These are phyloP conservation scores for Xylaria polymorpha DNA, from an alignment of 2,329 filamentous ascomycete genomes.

Conservation along the genomic window DNA sequence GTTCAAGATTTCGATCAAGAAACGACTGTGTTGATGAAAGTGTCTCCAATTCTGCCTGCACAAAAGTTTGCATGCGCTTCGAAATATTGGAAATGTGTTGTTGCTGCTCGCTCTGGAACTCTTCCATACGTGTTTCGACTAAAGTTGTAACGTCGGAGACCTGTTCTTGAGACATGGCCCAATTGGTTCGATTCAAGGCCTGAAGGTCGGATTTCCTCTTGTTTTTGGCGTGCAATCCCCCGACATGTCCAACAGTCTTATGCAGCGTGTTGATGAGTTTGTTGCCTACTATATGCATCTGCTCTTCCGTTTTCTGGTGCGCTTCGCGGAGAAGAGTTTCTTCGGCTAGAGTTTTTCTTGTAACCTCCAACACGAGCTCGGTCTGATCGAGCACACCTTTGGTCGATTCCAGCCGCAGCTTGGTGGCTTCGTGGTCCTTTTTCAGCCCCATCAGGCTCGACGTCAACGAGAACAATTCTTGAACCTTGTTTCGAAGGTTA, in stretches of 20 bases:
- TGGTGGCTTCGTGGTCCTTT: constrained; percentile 86
- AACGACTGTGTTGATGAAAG: constrained; percentile 76
- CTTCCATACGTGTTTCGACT: constrained; percentile 79
- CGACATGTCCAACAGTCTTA: constrained; percentile 82
- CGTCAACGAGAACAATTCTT: constrained; percentile 88
- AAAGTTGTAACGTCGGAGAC: constrained; percentile 80
- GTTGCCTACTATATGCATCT: constrained; percentile 77
- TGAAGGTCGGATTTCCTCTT: constrained; percentile 87
- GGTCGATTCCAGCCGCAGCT: constrained; percentile 78
- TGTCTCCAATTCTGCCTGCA: constrained; percentile 78
- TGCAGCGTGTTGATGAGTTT: constrained; percentile 82
- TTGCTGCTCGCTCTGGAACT: constrained; percentile 79
- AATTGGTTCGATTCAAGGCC: constrained; percentile 78
- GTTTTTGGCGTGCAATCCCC: constrained; percentile 86
- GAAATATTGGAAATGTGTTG: constrained; percentile 76
- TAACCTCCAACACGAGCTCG: constrained; percentile 82
- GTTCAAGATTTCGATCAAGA: constrained; percentile 74
- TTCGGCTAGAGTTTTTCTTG: constrained; percentile 79
- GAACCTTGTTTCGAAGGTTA: constrained; percentile 91
- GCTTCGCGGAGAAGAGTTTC: constrained; percentile 84
- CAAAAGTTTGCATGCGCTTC: constrained; percentile 78
- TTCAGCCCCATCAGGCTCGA: constrained; percentile 89
- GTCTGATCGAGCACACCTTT: constrained; percentile 87
- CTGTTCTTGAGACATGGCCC: constrained; percentile 79
- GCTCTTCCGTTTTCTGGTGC: constrained; percentile 84